Base-by-base conservation (phyloP, 2,329 filamentous ascomycete genomes). In the Alternaria atra region DNA sequence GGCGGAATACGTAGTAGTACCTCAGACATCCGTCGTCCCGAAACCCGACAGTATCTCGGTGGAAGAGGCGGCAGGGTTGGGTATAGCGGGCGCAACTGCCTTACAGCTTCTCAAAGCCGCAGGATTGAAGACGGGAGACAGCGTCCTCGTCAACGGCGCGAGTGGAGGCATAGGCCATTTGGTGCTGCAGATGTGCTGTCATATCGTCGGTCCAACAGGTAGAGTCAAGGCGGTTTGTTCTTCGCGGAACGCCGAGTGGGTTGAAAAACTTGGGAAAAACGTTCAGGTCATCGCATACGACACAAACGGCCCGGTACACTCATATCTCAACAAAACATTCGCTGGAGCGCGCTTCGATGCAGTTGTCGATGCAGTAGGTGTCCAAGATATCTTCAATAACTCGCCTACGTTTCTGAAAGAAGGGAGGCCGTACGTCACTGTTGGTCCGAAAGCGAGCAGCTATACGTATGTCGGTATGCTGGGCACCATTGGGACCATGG, bases 161-260 rank as follows among this genome's bases (percentile, higher is more conserved):
- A 84, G 83, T 64, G 84, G 84, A 0, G 84, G 83, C 12, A 81
- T 86, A 6, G 84, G 84, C 12, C 78, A 79, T 20, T 66, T 85
- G 51, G 74, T 80, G 1, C 72, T 84, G 47, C 84, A 86, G 72
- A 79, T 84, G 74, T 74, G 70, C 44, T 74, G 74, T 13, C 71
- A 66, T n/a, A 62, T 74, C 8, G 77, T 78, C 0, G 82, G 81
- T 12, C 56, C 62, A 34, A 64, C 56, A 0, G 67, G 70, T 32
- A 52, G 34, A 42, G 77, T 86, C 1, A 80, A 81, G 2, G 84
- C 74, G 0, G 77, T 84, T 8, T 85, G 83, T 68, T 84, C 83
- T 3, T 78, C 72, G 4, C 75, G 64, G 37, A 84, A 84, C 52
- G 72, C 67, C 4, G 80, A 75, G 4, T 59, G 84, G 68, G 81